Percentiles rank a stretch among this genome's conserved stretches.
Evolutionary conservation across 129 eudicot genomes (phyloP).

Genomic region (Oenanthe sinensis): DNA sequence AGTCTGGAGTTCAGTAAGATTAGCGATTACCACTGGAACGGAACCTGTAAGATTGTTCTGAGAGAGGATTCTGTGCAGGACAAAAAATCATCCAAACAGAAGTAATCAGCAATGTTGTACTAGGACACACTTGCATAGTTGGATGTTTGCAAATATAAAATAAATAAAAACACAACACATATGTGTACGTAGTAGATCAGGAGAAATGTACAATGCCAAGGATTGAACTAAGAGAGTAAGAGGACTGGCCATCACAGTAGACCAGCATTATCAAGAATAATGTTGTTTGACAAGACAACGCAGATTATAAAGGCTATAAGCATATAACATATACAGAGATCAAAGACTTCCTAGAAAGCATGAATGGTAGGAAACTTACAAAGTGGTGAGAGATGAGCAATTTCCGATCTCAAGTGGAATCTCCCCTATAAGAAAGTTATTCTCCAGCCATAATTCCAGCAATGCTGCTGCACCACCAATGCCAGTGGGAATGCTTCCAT

Average conservation of each 20-base stretch:
- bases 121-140: background rate
- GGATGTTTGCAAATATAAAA: background rate
- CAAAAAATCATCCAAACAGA: conserved; percentile 1
- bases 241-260: background rate
- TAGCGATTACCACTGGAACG: conserved; percentile 44
- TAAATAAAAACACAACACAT: background rate
- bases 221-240: background rate
- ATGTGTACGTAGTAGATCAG: background rate
- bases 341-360: background rate
- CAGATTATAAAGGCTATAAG: no score
- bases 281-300: background rate
- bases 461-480: conserved; percentile 53
- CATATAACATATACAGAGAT: background rate
- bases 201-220: background rate
- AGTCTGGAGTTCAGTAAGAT: conserved; percentile 46
- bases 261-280: conserved; percentile 1
- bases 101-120: background rate
- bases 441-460: conserved; percentile 49
- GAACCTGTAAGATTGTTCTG: conserved; percentile 69
- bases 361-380: conserved; percentile 44
- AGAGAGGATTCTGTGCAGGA: conserved; percentile 47
- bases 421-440: conserved; percentile 48
- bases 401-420: conserved; percentile 57
- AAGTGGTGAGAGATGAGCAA: conserved; percentile 55
- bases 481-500: conserved; percentile 63